Evolutionary conservation across 2,329 filamentous ascomycete species (phyloP), one percentile per base, ranked within the genome.

Genomic region (Bipolaris sorokiniana): DNA sequence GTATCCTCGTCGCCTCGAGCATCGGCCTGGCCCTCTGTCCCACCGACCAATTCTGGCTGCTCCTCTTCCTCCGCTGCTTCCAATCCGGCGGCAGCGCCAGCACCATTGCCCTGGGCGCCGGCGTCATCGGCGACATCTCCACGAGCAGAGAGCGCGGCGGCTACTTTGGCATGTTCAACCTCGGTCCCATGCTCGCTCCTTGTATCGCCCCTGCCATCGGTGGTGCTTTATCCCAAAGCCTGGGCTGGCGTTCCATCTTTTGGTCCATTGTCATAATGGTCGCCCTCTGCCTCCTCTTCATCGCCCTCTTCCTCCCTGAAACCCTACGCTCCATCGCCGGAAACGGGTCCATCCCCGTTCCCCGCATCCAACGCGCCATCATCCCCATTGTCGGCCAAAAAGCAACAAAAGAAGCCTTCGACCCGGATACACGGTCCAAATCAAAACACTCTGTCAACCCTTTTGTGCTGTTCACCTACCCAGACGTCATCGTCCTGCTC

Each of bases 91-190:
- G 78, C 0, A 76, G 74, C 44, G 75, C 73, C 4, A 73, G 74
- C 22, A 79, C 77, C 3, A 79, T 80, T 28, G 69, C 90, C 0
- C 79, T 95, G 1, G 86, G 85, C 0, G 89, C 84, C 59, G 90
- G 87, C 1, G 86, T 92, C 1, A 84, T 93, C 13, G 87, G 88
- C 0, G 91, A 95, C 66, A 82, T 92, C 5, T 83, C 87, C 0
- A 86, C 88, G 0, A 86, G 84, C 44, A 82, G 84, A 0, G 89
- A 94, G 72, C 80, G 91, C 64, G 91, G 90, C 2, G 84, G 83
- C 54, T 93, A 90, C 68, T 88, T 93, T 69, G 78, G 89, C 86
- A 48, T 83, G 87, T 58, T 84, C 88, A 18, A 83, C 82, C 31
- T 81, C 81, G 3, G 86, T 84, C 15, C 68, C 0, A 71, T 72